phyloP scores from a whole-genome alignment of 78 protist species.

The Planoprotostelium fungivorum region DNA sequence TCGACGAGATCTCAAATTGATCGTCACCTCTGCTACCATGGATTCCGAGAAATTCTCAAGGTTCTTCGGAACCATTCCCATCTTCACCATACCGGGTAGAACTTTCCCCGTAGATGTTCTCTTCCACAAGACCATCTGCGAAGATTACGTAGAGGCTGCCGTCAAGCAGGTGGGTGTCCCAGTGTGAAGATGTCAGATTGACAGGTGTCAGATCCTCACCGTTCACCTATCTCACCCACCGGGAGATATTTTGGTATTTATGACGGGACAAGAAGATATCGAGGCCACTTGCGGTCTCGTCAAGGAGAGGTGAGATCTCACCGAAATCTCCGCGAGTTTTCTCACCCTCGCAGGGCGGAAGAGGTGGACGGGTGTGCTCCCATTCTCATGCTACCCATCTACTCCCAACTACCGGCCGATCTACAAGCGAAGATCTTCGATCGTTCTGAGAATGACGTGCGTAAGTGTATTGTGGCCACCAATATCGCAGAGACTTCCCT shows the following conservation, averaged over 20 bases:
- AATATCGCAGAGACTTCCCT: slow-evolving; percentile 97
- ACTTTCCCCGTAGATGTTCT: slow-evolving; percentile 95
- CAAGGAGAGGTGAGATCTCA: slow-evolving; percentile 49
- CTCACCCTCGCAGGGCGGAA: not conserved
- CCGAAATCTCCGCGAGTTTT: not conserved
- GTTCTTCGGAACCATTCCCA: slow-evolving; percentile 91
- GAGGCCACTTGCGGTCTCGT: slow-evolving; percentile 80
- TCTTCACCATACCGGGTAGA: slow-evolving; percentile 91
- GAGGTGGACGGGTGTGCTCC: slow-evolving; percentile 46
- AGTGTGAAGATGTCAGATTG: not conserved
- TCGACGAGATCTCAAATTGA: slow-evolving; percentile 92
- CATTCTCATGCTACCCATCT: slow-evolving; percentile 86
- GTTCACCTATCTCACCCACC: slow-evolving; percentile 61
- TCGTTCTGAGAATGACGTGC: slow-evolving; percentile 54
- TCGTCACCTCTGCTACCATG: slow-evolving; percentile 99
- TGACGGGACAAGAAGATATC: slow-evolving; percentile 99
- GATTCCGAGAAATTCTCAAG: slow-evolving; percentile 90
- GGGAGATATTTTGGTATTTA: slow-evolving; percentile 98
- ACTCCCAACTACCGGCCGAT: slow-evolving; percentile 95
- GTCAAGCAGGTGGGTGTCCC: slow-evolving; percentile 76
- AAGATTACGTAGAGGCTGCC: slow-evolving; percentile 92
- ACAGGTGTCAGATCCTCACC: slow-evolving; percentile 11
- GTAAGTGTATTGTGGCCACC: slow-evolving; percentile 94
- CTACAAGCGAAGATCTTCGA: slow-evolving; percentile 92
- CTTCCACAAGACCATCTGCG: slow-evolving; percentile 60